phyloP scores from a whole-genome alignment of 176 grass and related monocot genomes.

The Typha latifolia region DNA sequence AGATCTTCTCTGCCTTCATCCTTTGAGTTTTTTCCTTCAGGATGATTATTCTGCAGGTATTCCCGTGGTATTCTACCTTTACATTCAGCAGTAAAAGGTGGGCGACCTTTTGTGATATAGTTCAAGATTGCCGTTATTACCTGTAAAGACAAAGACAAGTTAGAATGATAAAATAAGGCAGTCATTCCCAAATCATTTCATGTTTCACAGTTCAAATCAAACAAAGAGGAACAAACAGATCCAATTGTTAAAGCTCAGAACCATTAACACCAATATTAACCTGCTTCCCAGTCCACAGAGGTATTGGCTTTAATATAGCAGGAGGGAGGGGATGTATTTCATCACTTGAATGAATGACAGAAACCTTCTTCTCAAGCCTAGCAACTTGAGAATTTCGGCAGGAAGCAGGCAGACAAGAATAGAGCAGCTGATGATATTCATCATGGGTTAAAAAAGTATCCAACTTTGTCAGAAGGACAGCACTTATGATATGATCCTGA shows the following conservation, averaged over 20 bases:
- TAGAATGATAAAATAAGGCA: slow-evolving; percentile 4
- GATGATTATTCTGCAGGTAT: slow-evolving; percentile 25
- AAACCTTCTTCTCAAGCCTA: slow-evolving; percentile 48
- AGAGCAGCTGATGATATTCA: slow-evolving; percentile 84
- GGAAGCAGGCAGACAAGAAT: slow-evolving; percentile 44
- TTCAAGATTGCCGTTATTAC: slow-evolving; percentile 91
- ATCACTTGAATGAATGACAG: slow-evolving; percentile 28
- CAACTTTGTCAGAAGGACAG: slow-evolving; percentile 74
- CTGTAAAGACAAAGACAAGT: slow-evolving; percentile 18
- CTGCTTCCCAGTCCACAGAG: slow-evolving; percentile 94
- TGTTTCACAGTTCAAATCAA: neutral
- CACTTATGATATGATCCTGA: slow-evolving; percentile 91
- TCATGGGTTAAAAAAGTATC: slow-evolving; percentile 75
- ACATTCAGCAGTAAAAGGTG: slow-evolving; percentile 60
- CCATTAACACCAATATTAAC: slow-evolving; percentile 13
- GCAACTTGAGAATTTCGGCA: slow-evolving; percentile 12
- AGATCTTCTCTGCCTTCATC: neutral
- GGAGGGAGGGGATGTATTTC: slow-evolving; percentile 43
- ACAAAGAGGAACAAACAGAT: neutral
- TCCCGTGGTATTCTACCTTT: slow-evolving; percentile 58
- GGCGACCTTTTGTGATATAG: slow-evolving; percentile 65
- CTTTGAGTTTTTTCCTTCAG: slow-evolving; percentile 13
- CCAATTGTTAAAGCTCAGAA: neutral
- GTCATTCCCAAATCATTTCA: slow-evolving; percentile 4
- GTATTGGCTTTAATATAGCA: slow-evolving; percentile 57